These are phyloP conservation scores for Amphicarpaea edgeworthii DNA, from an alignment of 306 rosid genomes.

Conservation along the genomic window DNA sequence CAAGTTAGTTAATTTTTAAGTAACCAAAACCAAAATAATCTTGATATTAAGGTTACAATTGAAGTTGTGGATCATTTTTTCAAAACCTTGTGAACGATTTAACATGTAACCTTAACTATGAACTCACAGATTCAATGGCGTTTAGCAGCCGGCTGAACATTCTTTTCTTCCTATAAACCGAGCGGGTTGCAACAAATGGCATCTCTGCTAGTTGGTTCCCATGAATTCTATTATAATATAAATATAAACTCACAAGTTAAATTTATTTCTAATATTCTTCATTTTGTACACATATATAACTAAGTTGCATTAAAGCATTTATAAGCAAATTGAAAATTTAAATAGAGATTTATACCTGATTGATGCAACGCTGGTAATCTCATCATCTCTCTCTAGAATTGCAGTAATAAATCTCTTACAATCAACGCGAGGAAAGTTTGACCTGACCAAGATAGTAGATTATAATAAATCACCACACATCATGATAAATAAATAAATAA, in stretches of 20 bases:
- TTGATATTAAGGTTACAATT: neutral
- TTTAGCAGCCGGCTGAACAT: conserved; percentile 71
- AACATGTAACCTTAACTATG: conserved; percentile 4
- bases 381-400: conserved; percentile 74
- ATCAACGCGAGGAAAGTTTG: conserved; percentile 71
- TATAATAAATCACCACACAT: neutral
- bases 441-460: conserved; percentile 54
- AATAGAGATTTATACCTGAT: conserved; percentile 58
- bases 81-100: neutral
- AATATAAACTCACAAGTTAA: no score
- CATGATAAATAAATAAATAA: neutral
- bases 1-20: neutral
- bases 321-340: conserved; percentile 5
- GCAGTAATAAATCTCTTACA: conserved; percentile 70
- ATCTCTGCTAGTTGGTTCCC: conserved; percentile 77
- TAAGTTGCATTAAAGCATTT: neutral
- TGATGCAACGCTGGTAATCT: conserved; percentile 67
- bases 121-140: conserved; percentile 69
- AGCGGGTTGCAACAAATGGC: conserved; percentile 76
- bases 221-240: conserved; percentile 82
- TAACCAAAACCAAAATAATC: neutral
- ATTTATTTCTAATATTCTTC: no score
- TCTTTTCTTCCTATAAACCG: conserved; percentile 68
- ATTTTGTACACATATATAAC: neutral
- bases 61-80: neutral